Conservation (phyloP, 371 early-diverging fungal genomes). For the Batkoa obscura region DNA sequence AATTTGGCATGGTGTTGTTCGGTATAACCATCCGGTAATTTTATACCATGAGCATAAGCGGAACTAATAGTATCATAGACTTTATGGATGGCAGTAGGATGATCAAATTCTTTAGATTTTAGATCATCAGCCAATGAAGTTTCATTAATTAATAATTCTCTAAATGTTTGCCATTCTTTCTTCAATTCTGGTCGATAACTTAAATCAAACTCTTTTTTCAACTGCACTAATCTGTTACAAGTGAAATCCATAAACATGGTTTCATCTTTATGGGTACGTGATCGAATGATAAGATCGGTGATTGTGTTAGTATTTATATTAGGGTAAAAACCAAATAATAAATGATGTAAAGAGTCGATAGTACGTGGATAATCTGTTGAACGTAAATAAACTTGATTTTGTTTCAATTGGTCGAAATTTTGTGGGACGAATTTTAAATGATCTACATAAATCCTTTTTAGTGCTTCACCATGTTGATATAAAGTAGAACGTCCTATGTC, state of each 20-base stretch:
- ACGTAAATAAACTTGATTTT: conserved; percentile 30
- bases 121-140: conserved; percentile 14
- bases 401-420: conserved; percentile 12
- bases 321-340: conserved; percentile 41
- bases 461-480: conserved; percentile 26
- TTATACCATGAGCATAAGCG: conserved; percentile 23
- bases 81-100: background rate
- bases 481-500: conserved; percentile 44
- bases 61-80: conserved; percentile 18
- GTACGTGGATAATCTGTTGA: conserved; percentile 48
- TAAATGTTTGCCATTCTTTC: background rate
- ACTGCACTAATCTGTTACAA: conserved; percentile 16
- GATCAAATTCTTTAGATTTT: conserved; percentile 10
- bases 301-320: conserved; percentile 17
- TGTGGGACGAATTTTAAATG: conserved; percentile 19
- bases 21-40: conserved; percentile 26
- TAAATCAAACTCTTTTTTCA: conserved; percentile 14
- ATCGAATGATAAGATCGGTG: conserved; percentile 14
- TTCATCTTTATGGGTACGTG: conserved; percentile 18
- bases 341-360: conserved; percentile 49
- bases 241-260: conserved; percentile 22
- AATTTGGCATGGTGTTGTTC: conserved; percentile 6
- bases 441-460: conserved; percentile 43
- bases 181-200: background rate
- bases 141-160: background rate